phyloP scores from a whole-genome alignment of 2,329 filamentous ascomycete genomes.

The Sclerotinia glacialis region DNA sequence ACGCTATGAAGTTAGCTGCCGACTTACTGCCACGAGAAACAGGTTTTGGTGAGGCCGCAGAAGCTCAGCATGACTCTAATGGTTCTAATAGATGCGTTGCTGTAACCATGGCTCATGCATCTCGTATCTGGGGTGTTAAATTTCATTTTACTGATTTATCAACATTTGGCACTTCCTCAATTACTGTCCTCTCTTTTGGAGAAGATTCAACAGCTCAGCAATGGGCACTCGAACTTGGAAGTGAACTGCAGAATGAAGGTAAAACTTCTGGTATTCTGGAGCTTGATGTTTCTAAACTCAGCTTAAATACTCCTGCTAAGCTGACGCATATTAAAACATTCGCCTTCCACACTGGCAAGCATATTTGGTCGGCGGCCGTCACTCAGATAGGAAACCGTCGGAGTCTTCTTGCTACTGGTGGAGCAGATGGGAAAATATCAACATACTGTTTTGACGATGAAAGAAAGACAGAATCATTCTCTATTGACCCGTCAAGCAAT shows the following conservation, averaged over 20 bases:
- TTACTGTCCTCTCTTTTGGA: conserved; percentile 72
- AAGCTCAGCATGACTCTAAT: conserved; percentile 35
- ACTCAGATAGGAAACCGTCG: neutral
- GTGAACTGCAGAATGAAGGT: neutral
- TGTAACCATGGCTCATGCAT: conserved; percentile 78
- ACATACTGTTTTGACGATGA: conserved; percentile 35
- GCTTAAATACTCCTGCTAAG: conserved; percentile 22
- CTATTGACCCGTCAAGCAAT: neutral
- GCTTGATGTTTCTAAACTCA: neutral
- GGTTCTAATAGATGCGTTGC: conserved; percentile 55
- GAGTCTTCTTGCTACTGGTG: conserved; percentile 61
- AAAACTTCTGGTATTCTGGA: neutral
- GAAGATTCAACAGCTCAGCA: conserved; percentile 77
- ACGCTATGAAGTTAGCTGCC: conserved; percentile 1
- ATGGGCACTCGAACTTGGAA: conserved; percentile 50
- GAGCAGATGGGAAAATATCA: conserved; percentile 72
- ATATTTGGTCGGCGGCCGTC: conserved; percentile 78
- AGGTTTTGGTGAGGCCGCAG: conserved; percentile 54
- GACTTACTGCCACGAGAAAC: conserved; percentile 49
- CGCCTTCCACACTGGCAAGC: conserved; percentile 76
- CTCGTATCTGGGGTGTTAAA: conserved; percentile 83
- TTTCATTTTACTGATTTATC: conserved; percentile 49
- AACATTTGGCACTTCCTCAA: conserved; percentile 20
- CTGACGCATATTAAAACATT: conserved; percentile 56
- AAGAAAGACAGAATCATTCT: neutral